Base-by-base conservation (phyloP, 495 filamentous ascomycete genomes). In the Talaromyces liani region DNA sequence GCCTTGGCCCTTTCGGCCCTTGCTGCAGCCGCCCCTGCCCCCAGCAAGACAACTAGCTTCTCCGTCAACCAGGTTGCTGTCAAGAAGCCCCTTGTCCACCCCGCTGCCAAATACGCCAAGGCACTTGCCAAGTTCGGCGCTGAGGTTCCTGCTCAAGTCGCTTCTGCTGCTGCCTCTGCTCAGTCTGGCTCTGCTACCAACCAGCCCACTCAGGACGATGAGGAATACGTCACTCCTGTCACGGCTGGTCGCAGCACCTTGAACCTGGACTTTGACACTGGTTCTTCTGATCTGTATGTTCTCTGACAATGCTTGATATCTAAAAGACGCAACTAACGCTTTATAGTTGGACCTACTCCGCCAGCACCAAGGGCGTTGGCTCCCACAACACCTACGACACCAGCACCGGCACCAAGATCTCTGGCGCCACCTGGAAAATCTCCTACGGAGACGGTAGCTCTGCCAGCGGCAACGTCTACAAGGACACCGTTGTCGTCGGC, bases 241-340 rank as follows among this genome's bases (percentile, higher is more conserved):
- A 78, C 73, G 3, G 77, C 92, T 64, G 90, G 90, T 63, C 75
- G 75, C 12, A 83, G 85, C 60, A 82, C 78, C 4, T 51, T 64
- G 55, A 34, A 59, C 22, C 53, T 64, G 10, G 63, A 64, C n/a
- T 49, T 64, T 22, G 90, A 93, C 70, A 91, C 90, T 47, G 90
- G 90, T 3, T 89, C 85, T 45, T 84, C 87, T 51, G 90, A 93
- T 75, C 82, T 93, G 80, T 91, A 72, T 77, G 84, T 78, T 51
- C 36, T 49, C 12, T 16, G 51, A 6, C 1, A 24, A 16, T 56
- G 1, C 25, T 56, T 16, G 6, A 27, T 56, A 22, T 20, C 6
- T 27, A 29, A 14, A 14, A 27, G 7, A 27, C 16, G 22, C 27
- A 27, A n/a, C 53, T 53, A 51, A 25, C 18, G 2, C 29, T 31